These are phyloP conservation scores for Globisporangium uncinulatum DNA, from an alignment of 352 stramenopile genomes.

Conservation along the genomic window DNA sequence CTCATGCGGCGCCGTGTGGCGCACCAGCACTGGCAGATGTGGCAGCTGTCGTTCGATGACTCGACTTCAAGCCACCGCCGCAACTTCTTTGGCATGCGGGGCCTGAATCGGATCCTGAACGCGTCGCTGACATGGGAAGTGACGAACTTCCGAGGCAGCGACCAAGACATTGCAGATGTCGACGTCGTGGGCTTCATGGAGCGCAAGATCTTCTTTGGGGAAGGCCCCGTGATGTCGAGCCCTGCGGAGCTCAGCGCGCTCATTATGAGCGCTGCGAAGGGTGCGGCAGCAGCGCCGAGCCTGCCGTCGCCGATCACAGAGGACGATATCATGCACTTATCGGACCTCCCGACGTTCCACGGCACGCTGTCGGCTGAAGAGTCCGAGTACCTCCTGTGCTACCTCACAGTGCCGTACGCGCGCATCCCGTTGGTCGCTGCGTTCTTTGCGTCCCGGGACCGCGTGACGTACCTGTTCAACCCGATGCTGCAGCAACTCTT, in stretches of 20 bases:
- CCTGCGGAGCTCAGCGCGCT: constrained; percentile 60
- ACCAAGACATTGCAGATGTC: constrained; percentile 88
- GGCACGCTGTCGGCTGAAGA: constrained; percentile 95
- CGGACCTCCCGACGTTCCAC: constrained; percentile 95
- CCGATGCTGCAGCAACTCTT: constrained; percentile 78
- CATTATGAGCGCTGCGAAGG: constrained; percentile 47
- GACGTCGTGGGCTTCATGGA: constrained; percentile 85
- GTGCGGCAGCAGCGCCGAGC: constrained; percentile 21
- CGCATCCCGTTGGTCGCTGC: constrained; percentile 96
- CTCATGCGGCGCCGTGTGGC: constrained; percentile 76
- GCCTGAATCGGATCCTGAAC: constrained; percentile 60
- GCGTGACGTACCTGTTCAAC: constrained; percentile 87
- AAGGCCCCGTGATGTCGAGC: constrained; percentile 79
- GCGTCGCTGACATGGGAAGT: constrained; percentile 81
- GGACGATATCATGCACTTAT: constrained; percentile 98
- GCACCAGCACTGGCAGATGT: constrained; percentile 82
- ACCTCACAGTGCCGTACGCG: constrained; percentile 98
- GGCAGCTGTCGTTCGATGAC: constrained; percentile 88
- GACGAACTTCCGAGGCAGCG: constrained; percentile 79
- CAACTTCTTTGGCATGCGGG: constrained; percentile 76
- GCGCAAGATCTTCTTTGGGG: constrained; percentile 85
- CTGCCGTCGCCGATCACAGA: constrained; percentile 74
- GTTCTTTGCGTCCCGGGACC: constrained; percentile 94
- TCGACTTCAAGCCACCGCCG: constrained; percentile 57
- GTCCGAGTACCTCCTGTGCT: constrained; percentile 97